A percentile compares a stretch with the other conserved stretches of the same genome.
These are phyloP conservation scores for Ustilago vetiveriae DNA, from an alignment of 1,284 basidiomycete genomes.

Conservation along the genomic window DNA sequence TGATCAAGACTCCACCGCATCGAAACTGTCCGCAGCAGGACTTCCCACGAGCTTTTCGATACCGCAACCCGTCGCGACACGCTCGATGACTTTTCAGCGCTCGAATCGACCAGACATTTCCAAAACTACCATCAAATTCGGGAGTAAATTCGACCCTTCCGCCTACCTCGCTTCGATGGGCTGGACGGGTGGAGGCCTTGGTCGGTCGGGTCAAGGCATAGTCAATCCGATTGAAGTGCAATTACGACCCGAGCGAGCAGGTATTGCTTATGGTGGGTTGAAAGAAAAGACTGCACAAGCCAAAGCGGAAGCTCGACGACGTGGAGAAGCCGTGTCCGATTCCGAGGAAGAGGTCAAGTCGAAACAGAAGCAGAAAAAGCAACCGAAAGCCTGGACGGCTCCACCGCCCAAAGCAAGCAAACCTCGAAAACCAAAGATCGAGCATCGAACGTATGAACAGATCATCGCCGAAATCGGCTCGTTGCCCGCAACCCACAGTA, in stretches of 20 bases:
- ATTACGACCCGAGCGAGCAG: constrained; percentile 61
- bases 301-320: constrained; percentile 48
- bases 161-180: constrained; percentile 64
- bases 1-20: neutral
- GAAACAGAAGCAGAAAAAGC: constrained; percentile 43
- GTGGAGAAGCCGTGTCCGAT: constrained; percentile 46
- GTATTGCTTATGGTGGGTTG: constrained; percentile 64
- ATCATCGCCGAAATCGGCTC: constrained; percentile 58
- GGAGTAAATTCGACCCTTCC: constrained; percentile 59
- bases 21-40: too few relatives aligned
- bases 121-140: constrained; percentile 43
- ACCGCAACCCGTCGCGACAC: constrained; percentile 9
- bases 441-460: constrained; percentile 65
- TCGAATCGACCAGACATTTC: constrained; percentile 1
- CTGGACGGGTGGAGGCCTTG: constrained; percentile 66
- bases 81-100: constrained; percentile 37
- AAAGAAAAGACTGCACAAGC: constrained; percentile 64
- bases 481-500: constrained; percentile 12
- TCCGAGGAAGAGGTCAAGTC: too few relatives aligned
- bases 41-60: too few relatives aligned
- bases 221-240: constrained; percentile 65
- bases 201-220: constrained; percentile 62
- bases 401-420: constrained; percentile 27
- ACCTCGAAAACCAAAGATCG: constrained; percentile 53
- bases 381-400: constrained; percentile 49